phyloP scores from a whole-genome alignment of 257 asterid species.

The Orobanche coerulescens region DNA sequence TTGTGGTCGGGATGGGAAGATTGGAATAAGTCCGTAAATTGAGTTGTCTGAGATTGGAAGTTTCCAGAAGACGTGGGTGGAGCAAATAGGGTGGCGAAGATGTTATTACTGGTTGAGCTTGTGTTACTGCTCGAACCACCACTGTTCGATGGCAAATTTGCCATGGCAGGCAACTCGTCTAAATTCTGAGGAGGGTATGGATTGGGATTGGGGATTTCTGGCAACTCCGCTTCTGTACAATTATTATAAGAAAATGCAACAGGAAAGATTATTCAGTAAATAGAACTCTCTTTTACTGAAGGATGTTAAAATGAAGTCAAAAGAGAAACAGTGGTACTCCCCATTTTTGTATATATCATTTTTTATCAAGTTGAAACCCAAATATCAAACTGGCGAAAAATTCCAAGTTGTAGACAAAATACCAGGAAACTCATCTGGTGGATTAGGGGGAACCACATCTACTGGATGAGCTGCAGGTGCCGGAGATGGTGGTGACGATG shows the following conservation, averaged over 20 bases:
- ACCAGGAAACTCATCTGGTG: slow-evolving; percentile 51
- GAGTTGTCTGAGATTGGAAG: slow-evolving; percentile 41
- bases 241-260: slow-evolving; percentile 9
- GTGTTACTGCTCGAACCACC: slow-evolving; percentile 47
- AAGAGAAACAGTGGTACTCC: slow-evolving; percentile 26
- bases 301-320: slow-evolving; percentile 26
- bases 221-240: slow-evolving; percentile 31
- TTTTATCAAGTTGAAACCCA: slow-evolving; percentile 35
- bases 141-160: slow-evolving; percentile 33
- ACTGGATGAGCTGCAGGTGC: slow-evolving; percentile 25
- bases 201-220: slow-evolving; percentile 31
- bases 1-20: slow-evolving; percentile 30
- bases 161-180: slow-evolving; percentile 34
- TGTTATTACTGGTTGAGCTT: slow-evolving; percentile 45
- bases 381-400: slow-evolving; percentile 10
- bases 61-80: slow-evolving; percentile 50
- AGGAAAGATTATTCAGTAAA: neutral
- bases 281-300: slow-evolving; percentile 10
- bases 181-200: slow-evolving; percentile 29
- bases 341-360: no score
- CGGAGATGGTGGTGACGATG: slow-evolving; percentile 4
- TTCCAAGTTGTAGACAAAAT: slow-evolving; percentile 20
- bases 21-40: slow-evolving; percentile 37
- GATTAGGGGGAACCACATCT: slow-evolving; percentile 25
- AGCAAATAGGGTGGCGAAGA: slow-evolving; percentile 62